Conservation (phyloP, 2,329 filamentous ascomycete species). For the Pseudodiploospora longispora region DNA sequence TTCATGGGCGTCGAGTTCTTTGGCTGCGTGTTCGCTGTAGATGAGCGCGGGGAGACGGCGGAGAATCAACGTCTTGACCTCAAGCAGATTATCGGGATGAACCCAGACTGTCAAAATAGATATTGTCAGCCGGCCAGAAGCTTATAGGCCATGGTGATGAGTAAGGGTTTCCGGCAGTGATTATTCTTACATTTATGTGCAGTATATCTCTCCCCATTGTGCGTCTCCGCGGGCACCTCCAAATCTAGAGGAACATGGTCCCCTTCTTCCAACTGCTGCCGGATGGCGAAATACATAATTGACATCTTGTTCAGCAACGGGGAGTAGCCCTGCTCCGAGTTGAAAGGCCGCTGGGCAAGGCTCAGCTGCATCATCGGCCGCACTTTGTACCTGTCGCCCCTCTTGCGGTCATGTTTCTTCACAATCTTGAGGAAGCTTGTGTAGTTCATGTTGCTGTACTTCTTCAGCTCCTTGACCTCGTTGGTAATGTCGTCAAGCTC, state of each 20-base stretch:
- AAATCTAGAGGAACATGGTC: constrained; percentile 36
- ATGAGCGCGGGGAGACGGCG: constrained; percentile 84
- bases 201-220: constrained; percentile 65
- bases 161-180: neutral
- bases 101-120: constrained; percentile 64
- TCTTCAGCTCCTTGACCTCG: constrained; percentile 87
- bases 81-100: constrained; percentile 87
- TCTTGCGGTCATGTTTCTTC: constrained; percentile 97
- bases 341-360: constrained; percentile 82
- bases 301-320: constrained; percentile 85
- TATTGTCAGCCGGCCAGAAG: constrained; percentile 18
- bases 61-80: constrained; percentile 93
- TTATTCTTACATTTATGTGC: constrained; percentile 72
- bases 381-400: constrained; percentile 78
- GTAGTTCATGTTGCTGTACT: constrained; percentile 94
- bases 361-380: constrained; percentile 87
- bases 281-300: constrained; percentile 90
- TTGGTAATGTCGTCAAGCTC: constrained; percentile 85
- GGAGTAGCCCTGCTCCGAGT: constrained; percentile 82
- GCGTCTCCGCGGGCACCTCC: constrained; percentile 46
- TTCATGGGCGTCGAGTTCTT: constrained; percentile 69
- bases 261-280: constrained; percentile 66
- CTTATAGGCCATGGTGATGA: neutral
- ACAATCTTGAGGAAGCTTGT: constrained; percentile 96
- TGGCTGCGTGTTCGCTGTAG: constrained; percentile 81